These are phyloP conservation scores for Fusarium buxicola DNA, from an alignment of 2,329 filamentous ascomycete genomes.

Conservation along the genomic window DNA sequence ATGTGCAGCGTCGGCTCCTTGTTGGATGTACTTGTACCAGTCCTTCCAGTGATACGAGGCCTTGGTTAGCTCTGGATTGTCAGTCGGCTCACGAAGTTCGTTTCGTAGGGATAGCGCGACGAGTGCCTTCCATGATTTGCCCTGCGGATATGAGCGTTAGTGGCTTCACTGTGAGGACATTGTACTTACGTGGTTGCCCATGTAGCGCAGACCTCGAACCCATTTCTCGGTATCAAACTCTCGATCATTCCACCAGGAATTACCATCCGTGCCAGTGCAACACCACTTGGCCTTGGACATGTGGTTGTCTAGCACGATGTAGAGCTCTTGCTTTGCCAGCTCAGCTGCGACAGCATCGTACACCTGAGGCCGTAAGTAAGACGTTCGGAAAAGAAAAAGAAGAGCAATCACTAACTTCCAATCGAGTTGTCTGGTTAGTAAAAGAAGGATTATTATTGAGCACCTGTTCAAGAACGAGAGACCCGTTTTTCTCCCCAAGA, in stretches of 20 bases:
- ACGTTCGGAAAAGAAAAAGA: background rate
- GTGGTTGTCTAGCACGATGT: conserved; percentile 70
- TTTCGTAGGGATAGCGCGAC: conserved; percentile 65
- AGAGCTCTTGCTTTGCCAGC: conserved; percentile 64
- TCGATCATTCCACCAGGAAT: conserved; percentile 70
- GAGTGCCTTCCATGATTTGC: conserved; percentile 60
- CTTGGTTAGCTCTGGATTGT: conserved; percentile 45
- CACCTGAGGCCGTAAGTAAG: conserved; percentile 8
- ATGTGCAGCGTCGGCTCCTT: conserved; percentile 62
- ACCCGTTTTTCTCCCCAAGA: conserved; percentile 64
- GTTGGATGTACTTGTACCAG: conserved; percentile 64
- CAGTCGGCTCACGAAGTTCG: conserved; percentile 60
- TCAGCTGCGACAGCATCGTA: conserved; percentile 72
- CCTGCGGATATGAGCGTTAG: conserved; percentile 43
- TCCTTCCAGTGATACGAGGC: conserved; percentile 64
- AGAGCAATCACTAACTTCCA: conserved; percentile 52
- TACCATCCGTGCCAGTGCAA: conserved; percentile 65
- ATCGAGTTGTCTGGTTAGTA: conserved; percentile 62
- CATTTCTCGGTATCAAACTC: conserved; percentile 70
- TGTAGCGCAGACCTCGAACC: conserved; percentile 68
- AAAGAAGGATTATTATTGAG: conserved; percentile 67
- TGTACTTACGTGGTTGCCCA: conserved; percentile 64
- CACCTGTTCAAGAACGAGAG: conserved; percentile 61
- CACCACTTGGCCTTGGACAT: conserved; percentile 69
- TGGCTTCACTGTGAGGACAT: no score